Base-by-base conservation (phyloP, 306 rosid species). In the Rosa rugosa region DNA sequence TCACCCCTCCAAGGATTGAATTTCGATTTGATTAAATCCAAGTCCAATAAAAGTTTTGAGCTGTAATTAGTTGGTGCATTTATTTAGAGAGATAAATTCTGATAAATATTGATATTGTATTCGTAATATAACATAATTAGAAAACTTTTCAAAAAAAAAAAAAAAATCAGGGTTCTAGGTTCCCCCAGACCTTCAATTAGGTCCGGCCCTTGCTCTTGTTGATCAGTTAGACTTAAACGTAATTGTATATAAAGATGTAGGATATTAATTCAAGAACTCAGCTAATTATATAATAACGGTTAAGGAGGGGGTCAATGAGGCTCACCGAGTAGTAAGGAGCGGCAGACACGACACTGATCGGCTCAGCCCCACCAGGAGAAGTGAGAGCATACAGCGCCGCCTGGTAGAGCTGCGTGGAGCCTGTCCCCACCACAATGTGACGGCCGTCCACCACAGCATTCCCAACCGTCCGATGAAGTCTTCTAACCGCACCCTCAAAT, bases 261-360 rank as follows among this genome's bases (percentile, higher is more conserved):
- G 36, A 31, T 31, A 31, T 31, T 31, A 31, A 31, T 31, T 31
- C 36, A 31, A 31, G 36, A 31, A 31, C 36, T 3, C 20, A 14
- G 11, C 20, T 14, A 63, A 63, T 13, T 14, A 64, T 16, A 31
- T 25, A 64, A 6, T 14, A 12, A 16, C 69, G 44, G n/a, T 64
- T 13, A 63, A 27, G 71, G 27, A 10, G 49, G 49, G 9, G 34
- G 60, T 42, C 38, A 42, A 42, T 11, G 69, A 57, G 47, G 17
- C 83, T 73, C 1, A 94, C 97, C 89, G 97, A 94, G 76, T 92
- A 91, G 85, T 82, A 86, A 80, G 99, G 97, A 42, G 91, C 85
- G 11, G 92, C 89, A 66, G 90, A 88, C 2, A 94, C 88, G 25
- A 94, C 90, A 44, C 81, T 82, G 70, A 88, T 51, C 16, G 97